A percentile compares a stretch with the other conserved stretches of the same genome.
phyloP scores from a whole-genome alignment of 108 stramenopile genomes.

The Cafeteria roenbergensis region DNA sequence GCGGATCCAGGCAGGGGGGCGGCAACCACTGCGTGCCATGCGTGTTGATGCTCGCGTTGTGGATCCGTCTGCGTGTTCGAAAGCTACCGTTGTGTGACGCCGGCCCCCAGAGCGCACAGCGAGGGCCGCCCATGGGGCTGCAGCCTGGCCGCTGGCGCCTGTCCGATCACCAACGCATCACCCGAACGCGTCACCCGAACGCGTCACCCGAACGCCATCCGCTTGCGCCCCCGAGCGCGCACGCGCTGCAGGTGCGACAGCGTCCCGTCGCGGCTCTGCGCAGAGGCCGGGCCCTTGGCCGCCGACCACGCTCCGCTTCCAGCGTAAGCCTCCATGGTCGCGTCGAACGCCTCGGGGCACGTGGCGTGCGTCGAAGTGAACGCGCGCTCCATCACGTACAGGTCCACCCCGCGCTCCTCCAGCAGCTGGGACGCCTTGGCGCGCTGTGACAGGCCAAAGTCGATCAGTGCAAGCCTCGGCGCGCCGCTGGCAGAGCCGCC shows the following conservation, averaged over 20 bases:
- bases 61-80: no score
- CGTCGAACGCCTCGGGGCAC: conserved; percentile 45
- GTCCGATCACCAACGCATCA: no score
- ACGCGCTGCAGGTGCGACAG: conserved; percentile 63
- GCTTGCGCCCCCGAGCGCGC: conserved; percentile 66
- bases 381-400: conserved; percentile 86
- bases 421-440: conserved; percentile 39
- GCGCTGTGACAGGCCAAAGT: conserved; percentile 70
- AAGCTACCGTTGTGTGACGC: no score
- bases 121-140: no score
- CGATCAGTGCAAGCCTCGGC: conserved; percentile 48
- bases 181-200: no score
- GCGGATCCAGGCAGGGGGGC: no score
- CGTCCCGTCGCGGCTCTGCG: conserved; percentile 10
- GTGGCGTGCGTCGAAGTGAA: conserved; percentile 74
- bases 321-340: conserved; percentile 45
- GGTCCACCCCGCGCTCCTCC: conserved; percentile 91
- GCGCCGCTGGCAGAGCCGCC: conserved; percentile 13
- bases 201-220: conserved; percentile 75
- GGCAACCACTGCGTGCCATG: no score
- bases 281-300: no score
- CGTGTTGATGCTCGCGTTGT: no score
- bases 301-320: no score
- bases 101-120: no score
- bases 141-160: no score